These are phyloP conservation scores for Artomyces pyxidatus DNA, from an alignment of 768 basidiomycete genomes.

Conservation along the genomic window DNA sequence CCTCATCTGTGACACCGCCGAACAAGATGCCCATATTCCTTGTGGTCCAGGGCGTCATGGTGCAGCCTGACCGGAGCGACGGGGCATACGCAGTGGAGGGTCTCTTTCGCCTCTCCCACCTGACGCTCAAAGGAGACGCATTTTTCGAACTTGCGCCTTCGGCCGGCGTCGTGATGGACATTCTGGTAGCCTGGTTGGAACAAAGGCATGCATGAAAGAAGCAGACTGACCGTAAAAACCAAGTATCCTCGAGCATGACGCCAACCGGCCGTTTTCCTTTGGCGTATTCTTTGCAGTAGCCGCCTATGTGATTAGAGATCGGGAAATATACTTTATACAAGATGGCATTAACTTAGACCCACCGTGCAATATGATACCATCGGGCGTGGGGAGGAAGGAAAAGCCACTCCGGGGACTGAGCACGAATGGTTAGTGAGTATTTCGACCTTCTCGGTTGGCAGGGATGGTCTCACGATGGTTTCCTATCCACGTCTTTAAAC, in stretches of 20 bases:
- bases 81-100: constrained; percentile 66
- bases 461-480: constrained; percentile 52
- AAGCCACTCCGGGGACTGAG: constrained; percentile 71
- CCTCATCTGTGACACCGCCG: constrained; percentile 85
- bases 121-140: constrained; percentile 44
- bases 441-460: neutral
- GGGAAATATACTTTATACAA: neutral
- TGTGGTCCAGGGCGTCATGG: constrained; percentile 73
- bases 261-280: constrained; percentile 84
- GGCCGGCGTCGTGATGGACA: constrained; percentile 19
- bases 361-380: constrained; percentile 80
- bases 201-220: neutral
- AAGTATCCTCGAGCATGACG: constrained; percentile 85
- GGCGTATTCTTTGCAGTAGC: constrained; percentile 84
- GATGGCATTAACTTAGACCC: constrained; percentile 3
- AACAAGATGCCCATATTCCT: constrained; percentile 72
- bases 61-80: constrained; percentile 67
- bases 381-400: constrained; percentile 69
- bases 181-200: constrained; percentile 18
- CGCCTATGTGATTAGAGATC: constrained; percentile 39
- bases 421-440: neutral
- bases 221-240: constrained; percentile 62
- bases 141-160: constrained; percentile 21
- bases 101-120: constrained; percentile 83
- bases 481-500: constrained; percentile 54